Conservation (phyloP, 345 rosid species). For the Corymbia maculata region DNA sequence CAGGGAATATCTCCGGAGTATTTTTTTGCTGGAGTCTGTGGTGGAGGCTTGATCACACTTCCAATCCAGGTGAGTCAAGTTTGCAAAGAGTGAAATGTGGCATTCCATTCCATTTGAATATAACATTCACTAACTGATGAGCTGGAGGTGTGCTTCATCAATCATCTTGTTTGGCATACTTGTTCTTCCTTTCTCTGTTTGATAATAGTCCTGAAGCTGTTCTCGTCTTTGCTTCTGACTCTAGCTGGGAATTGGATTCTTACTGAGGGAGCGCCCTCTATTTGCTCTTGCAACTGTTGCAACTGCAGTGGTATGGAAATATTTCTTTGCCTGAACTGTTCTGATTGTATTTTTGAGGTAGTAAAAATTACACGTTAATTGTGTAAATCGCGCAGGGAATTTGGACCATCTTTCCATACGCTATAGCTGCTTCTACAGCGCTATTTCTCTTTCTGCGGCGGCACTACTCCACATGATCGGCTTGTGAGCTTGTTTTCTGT, state of each 20-base stretch:
- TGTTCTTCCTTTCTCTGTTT: neutral
- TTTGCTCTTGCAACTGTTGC: conserved; percentile 77
- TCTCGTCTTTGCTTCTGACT: conserved; percentile 2
- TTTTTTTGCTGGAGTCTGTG: conserved; percentile 92
- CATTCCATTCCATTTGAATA: neutral
- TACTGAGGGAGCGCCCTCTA: conserved; percentile 62
- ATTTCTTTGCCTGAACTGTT: neutral
- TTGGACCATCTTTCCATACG: conserved; percentile 76
- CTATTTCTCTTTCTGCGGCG: conserved; percentile 34
- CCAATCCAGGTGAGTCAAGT: conserved; percentile 57
- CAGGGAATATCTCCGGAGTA: conserved; percentile 84
- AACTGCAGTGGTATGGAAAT: conserved; percentile 53
- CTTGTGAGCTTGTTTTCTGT: neutral
- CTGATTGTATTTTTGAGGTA: neutral
- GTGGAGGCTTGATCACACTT: conserved; percentile 85
- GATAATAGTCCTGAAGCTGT: neutral
- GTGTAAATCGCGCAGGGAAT: conserved; percentile 38
- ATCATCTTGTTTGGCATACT: neutral
- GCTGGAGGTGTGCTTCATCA: neutral
- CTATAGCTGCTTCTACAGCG: conserved; percentile 65
- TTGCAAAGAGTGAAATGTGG: neutral
- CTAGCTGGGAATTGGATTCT: conserved; percentile 67
- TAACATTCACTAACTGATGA: neutral
- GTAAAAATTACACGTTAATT: neutral
- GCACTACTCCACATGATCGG: neutral